phyloP scores from a whole-genome alignment of 345 rosid species.

The Mallotus nudiflorus region DNA sequence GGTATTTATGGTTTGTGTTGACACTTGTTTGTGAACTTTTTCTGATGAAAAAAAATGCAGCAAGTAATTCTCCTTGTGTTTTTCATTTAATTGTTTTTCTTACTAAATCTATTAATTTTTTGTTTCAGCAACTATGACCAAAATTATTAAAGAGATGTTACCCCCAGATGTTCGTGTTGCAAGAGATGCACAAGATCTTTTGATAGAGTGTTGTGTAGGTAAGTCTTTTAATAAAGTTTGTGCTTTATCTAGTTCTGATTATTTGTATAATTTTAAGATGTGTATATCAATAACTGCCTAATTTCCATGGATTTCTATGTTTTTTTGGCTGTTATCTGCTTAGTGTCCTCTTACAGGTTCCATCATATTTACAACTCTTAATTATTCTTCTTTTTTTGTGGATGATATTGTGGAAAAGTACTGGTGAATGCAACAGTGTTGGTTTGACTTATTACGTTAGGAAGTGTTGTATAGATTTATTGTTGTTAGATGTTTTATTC shows the following conservation, averaged over 20 bases:
- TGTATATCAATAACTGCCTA: background rate
- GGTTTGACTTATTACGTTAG: background rate
- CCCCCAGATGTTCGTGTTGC: slow-evolving; percentile 99
- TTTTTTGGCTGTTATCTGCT: background rate
- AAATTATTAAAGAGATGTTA: slow-evolving; percentile 98
- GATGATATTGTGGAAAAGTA: background rate
- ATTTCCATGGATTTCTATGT: background rate
- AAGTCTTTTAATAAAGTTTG: slow-evolving; percentile 17
- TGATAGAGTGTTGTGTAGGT: slow-evolving; percentile 99
- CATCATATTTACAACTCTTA: background rate
- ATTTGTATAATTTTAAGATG: background rate
- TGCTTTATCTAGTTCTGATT: background rate
- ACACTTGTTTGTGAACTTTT: slow-evolving; percentile 2
- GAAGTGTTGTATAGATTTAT: background rate
- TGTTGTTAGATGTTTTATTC: background rate
- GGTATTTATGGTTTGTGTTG: slow-evolving; percentile 7
- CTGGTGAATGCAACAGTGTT: background rate
- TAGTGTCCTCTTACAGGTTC: background rate
- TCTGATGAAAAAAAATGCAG: background rate
- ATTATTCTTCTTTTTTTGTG: background rate
- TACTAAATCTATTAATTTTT: background rate
- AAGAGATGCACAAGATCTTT: slow-evolving; percentile 98
- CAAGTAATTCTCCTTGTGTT: background rate
- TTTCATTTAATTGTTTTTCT: background rate
- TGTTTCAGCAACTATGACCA: slow-evolving; percentile 94